Conservation (phyloP, 768 basidiomycete species). For the Mycena rebaudengoi region DNA sequence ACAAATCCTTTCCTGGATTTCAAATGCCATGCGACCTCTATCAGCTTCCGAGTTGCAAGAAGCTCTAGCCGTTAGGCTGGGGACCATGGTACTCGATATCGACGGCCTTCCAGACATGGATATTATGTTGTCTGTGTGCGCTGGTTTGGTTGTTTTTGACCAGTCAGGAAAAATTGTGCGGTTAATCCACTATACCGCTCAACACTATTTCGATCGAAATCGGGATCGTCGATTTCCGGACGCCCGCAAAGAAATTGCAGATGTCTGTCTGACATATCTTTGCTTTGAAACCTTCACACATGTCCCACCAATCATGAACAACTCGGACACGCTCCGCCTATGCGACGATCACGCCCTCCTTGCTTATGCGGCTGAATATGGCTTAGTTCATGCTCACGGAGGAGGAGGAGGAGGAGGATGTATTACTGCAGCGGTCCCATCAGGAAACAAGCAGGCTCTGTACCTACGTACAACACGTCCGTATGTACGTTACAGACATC, state of each 20-base stretch:
- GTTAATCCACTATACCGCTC: not conserved
- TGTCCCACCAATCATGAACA: not conserved
- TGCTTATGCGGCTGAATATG: not conserved
- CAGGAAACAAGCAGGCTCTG: too few species aligned
- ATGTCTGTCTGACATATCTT: not conserved
- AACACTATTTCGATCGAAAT: not conserved
- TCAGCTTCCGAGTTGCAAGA: not conserved
- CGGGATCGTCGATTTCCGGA: not conserved
- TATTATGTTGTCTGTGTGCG: not conserved
- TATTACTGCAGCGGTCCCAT: too few species aligned
- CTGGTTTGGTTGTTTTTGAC: not conserved
- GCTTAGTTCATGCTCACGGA: not conserved
- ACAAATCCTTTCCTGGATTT: not conserved
- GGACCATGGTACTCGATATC: not conserved
- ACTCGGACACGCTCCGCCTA: too few species aligned
- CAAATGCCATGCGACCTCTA: not conserved
- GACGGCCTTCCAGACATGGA: not conserved
- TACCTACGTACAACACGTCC: too few species aligned
- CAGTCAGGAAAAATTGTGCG: not conserved
- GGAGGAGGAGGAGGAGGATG: too few species aligned
- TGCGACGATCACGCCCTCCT: not conserved
- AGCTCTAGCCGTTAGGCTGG: not conserved
- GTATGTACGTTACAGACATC: too few species aligned
- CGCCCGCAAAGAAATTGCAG: not conserved
- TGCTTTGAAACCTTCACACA: not conserved